Percentiles rank a stretch among this genome's conserved stretches.
These are phyloP conservation scores for Fusarium bactridioides DNA, from an alignment of 2,329 filamentous ascomycete species.

Conservation along the genomic window DNA sequence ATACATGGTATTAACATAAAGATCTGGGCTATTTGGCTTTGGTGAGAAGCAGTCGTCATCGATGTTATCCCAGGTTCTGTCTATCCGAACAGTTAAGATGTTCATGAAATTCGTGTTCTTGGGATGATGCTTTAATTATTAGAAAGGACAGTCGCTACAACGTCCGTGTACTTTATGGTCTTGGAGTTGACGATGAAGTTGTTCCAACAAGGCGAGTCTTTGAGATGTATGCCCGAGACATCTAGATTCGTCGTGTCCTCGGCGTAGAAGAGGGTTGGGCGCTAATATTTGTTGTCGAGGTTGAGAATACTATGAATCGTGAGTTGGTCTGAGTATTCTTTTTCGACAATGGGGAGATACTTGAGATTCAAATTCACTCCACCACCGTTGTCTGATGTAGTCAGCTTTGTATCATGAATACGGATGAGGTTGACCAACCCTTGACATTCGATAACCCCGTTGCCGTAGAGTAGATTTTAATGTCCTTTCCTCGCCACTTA, in stretches of 20 bases:
- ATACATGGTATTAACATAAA: conserved; percentile 67
- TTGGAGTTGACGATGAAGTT: conserved; percentile 67
- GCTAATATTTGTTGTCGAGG: conserved; percentile 62
- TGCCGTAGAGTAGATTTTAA: conserved; percentile 67
- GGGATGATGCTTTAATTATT: conserved; percentile 55
- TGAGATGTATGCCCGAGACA: conserved; percentile 65
- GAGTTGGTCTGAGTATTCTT: too few relatives aligned
- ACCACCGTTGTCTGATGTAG: conserved; percentile 24
- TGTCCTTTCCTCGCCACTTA: conserved; percentile 69
- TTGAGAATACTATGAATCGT: conserved; percentile 45
- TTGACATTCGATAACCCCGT: conserved; percentile 64
- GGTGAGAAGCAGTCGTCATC: conserved; percentile 70
- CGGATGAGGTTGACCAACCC: conserved; percentile 30
- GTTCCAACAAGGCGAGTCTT: conserved; percentile 70
- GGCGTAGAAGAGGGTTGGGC: conserved; percentile 67
- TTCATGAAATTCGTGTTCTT: conserved; percentile 72
- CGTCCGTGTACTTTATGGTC: conserved; percentile 61
- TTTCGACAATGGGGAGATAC: too few relatives aligned
- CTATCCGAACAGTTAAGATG: conserved; percentile 60
- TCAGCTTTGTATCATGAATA: neutral
- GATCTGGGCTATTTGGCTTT: conserved; percentile 65
- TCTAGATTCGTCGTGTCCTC: conserved; percentile 67
- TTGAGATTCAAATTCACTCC: conserved; percentile 27
- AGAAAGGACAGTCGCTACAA: conserved; percentile 62
- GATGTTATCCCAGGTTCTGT: conserved; percentile 60